Evolutionary conservation across 2,329 filamentous ascomycete species (phyloP), one percentile per base, ranked within the genome.

Genomic region (Hypomyces perniciosus): DNA sequence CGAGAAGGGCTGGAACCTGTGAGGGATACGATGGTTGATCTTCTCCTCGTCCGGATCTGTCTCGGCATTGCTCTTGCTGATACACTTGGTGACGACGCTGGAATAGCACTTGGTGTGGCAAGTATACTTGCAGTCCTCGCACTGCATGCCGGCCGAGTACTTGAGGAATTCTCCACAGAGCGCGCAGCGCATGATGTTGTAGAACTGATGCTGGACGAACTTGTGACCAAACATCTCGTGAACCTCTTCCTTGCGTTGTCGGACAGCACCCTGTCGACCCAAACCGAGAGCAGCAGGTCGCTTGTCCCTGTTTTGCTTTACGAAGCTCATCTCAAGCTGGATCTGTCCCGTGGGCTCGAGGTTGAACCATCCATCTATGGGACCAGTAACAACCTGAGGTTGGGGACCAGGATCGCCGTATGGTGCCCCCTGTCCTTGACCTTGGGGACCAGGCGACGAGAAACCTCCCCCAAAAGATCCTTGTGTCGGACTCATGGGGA

Each of bases 111-210:
- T 96, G 62, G 90, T 92, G 71, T 99, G 93, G 71, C 93, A 99
- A 37, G 92, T 97, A 73, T 97, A 97, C 73, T 97, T 97, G 86
- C 93, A 99, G 72, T 99, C 93, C 58, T 95, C 88, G 70, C 93
- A 99, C 73, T 99, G 93, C 92, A 99, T 99, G 55, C 93, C 93
- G 26, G 93, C 89, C 44, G 92, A 95, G 68, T 97, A 97, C 67
- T 97, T 99, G 72, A 99, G 85, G 65, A 99, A 97, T 60, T 99
- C 93, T 54, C 91, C 93, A 67, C 93, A 99, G 34, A 97, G 83
- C 10, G 93, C 93, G 71, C 93, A 99, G 56, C 93, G 92, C 93
- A 99, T 99, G 65, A 99, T 96, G 78, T 97, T 99, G 84, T 97
- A 99, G 71, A 99, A 99, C 69, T 96, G 93, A 68, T 96, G 91